Conservation (phyloP, 192 early-diverging fungal genomes). For the Gigaspora rosea region DNA sequence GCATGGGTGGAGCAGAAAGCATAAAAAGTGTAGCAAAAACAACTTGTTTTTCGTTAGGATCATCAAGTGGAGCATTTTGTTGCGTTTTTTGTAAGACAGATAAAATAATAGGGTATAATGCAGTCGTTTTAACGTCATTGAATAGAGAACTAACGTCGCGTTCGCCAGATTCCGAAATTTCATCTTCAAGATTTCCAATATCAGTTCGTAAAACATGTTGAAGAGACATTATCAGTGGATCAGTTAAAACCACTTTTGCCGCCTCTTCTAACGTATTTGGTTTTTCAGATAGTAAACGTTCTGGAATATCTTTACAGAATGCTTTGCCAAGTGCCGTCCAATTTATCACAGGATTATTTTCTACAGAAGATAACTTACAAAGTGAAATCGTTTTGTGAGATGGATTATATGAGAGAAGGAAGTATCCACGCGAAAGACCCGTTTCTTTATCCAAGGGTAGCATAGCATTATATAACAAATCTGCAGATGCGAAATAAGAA, state of each 20-base stretch:
- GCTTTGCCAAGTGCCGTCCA: conserved; percentile 56
- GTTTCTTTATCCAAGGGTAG: conserved; percentile 83
- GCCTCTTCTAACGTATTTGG: conserved; percentile 50
- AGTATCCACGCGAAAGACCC: conserved; percentile 81
- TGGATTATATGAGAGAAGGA: conserved; percentile 64
- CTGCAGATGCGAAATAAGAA: conserved; percentile 75
- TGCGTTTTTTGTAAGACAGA: conserved; percentile 34
- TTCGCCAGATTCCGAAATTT: conserved; percentile 38
- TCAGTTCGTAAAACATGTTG: conserved; percentile 35
- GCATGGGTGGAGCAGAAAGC: conserved; percentile 56
- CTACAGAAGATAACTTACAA: conserved; percentile 7
- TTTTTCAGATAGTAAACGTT: conserved; percentile 53
- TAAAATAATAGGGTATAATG: conserved; percentile 48
- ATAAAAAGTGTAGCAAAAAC: conserved; percentile 65
- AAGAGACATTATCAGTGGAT: conserved; percentile 24
- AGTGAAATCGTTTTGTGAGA: conserved; percentile 16
- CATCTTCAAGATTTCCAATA: conserved; percentile 46
- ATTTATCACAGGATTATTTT: conserved; percentile 31
- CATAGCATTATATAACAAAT: conserved; percentile 78
- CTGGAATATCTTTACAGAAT: conserved; percentile 57
- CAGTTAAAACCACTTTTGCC: conserved; percentile 49
- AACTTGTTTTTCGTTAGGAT: conserved; percentile 34
- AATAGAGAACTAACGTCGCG: conserved; percentile 43
- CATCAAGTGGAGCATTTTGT: conserved; percentile 24
- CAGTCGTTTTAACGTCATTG: conserved; percentile 42